Conservation (phyloP, 306 rosid species). For the Dalbergia oliveri region DNA sequence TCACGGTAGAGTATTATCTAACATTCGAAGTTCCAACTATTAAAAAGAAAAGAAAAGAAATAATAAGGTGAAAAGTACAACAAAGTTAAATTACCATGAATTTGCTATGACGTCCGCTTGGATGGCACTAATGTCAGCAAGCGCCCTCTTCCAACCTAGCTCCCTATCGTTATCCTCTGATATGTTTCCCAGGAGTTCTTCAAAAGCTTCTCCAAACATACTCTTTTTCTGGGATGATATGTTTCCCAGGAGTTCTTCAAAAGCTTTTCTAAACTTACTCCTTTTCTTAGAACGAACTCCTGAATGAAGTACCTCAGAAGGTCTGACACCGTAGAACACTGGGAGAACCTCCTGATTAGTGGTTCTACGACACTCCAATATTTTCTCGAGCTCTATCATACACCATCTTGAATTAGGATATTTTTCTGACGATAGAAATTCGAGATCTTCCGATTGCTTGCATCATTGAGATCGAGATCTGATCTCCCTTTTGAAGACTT, state of each 20-base stretch:
- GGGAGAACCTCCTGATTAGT: not conserved
- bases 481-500: not conserved
- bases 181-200: not conserved
- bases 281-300: too few relatives aligned
- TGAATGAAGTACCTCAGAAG: not conserved
- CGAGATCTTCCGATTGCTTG: not conserved
- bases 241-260: not conserved
- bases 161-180: not conserved
- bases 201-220: not conserved
- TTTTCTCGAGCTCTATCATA: slow-evolving; percentile 19
- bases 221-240: not conserved
- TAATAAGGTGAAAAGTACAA: too few relatives aligned
- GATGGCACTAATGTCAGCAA: not conserved
- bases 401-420: slow-evolving; percentile 45
- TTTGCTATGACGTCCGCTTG: not conserved
- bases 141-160: not conserved
- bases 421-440: slow-evolving; percentile 7
- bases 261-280: not conserved
- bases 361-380: not conserved
- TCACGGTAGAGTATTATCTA: too few relatives aligned
- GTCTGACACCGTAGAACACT: not conserved
- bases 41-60: too few relatives aligned
- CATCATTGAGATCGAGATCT: not conserved
- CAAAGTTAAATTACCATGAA: not conserved
- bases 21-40: too few relatives aligned